Evolutionary conservation across 2,329 filamentous ascomycete species (phyloP), one percentile per base, ranked within the genome.

Genomic region (Metarhizium anisopliae): DNA sequence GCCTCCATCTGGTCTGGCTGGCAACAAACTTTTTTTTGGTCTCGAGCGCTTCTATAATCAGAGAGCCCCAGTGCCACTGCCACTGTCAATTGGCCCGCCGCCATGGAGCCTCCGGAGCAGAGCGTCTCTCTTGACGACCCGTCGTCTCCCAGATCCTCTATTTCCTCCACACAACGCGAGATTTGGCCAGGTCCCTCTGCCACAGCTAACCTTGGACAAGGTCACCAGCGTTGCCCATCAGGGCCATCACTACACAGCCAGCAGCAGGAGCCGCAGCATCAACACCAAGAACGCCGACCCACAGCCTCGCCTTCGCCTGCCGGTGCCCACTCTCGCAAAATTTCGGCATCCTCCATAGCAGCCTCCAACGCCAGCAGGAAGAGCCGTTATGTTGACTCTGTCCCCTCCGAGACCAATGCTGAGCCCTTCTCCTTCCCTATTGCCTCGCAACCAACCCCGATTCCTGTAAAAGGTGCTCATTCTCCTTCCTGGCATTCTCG

Each of bases 341-440:
- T 82, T 58, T 73, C 77, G 57, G 75, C 79, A 59, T 74, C 77
- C 54, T 71, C 76, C 35, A 66, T 66, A 51, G 59, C 61, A 55
- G 66, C 62, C 54, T 66, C 64, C 40, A 57, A 69, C 55, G 61
- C 67, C 58, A 70, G 69, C 61, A 79, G 78, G 58, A 87, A 86
- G 68, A 76, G 77, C 60, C 75, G 78, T 55, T 77, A 81, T 67
- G 78, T 78, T 56, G 83, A 87, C 63, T 76, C 84, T 38, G 80
- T 81, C 60, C 80, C 79, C 35, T 80, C 78, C 58, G 77, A 79
- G 55, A 74, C 76, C 59, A 77, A 81, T 67, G 77, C 80, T 59
- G 82, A 83, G 56, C 77, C 78, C 64, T 77, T 83, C 56, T 85
- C 77, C 67, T 75, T 86, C 58, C 86, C 81, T 60, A 85, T 87